Evolutionary conservation across 1,139 yeast genomes (phyloP).

Genomic region (Saccharomyces uvarum): DNA sequence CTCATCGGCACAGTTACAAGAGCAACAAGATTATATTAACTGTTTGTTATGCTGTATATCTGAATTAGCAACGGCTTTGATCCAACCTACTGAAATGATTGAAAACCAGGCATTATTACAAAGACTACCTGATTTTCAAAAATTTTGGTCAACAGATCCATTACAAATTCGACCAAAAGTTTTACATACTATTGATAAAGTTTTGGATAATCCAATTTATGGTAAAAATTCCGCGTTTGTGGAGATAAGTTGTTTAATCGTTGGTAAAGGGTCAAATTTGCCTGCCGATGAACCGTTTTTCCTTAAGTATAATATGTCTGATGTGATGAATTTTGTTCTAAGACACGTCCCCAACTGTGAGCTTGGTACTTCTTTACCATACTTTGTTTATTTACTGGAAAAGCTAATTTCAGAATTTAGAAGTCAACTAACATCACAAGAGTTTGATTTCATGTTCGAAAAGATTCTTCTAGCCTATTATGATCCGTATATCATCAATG

Average conservation of each 20-base stretch:
- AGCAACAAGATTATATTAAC: constrained; percentile 34
- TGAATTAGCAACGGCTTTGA: constrained; percentile 63
- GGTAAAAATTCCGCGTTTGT: constrained; percentile 23
- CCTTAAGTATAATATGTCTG: constrained; percentile 23
- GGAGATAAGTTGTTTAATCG: constrained; percentile 28
- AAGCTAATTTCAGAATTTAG: constrained; percentile 20
- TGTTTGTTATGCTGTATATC: constrained; percentile 56
- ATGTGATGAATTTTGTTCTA: constrained; percentile 24
- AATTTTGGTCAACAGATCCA: constrained; percentile 36
- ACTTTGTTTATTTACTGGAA: constrained; percentile 26
- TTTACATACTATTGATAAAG: constrained; percentile 28
- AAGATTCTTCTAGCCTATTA: constrained; percentile 23
- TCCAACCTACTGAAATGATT: constrained; percentile 46
- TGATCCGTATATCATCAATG: constrained; percentile 25
- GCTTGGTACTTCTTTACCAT: constrained; percentile 24
- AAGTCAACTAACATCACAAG: constrained; percentile 17
- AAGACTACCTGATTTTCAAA: constrained; percentile 29
- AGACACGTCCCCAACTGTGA: constrained; percentile 17
- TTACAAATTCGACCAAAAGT: constrained; percentile 33
- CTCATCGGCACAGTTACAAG: constrained; percentile 13
- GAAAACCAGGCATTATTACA: constrained; percentile 29
- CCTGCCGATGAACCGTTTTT: constrained; percentile 29
- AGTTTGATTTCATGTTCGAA: constrained; percentile 26
- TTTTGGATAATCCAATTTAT: constrained; percentile 17
- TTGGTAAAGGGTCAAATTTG: constrained; percentile 26